These are phyloP conservation scores for Nitzschia inconspicua DNA, from an alignment of 108 stramenopile species.

Conservation along the genomic window DNA sequence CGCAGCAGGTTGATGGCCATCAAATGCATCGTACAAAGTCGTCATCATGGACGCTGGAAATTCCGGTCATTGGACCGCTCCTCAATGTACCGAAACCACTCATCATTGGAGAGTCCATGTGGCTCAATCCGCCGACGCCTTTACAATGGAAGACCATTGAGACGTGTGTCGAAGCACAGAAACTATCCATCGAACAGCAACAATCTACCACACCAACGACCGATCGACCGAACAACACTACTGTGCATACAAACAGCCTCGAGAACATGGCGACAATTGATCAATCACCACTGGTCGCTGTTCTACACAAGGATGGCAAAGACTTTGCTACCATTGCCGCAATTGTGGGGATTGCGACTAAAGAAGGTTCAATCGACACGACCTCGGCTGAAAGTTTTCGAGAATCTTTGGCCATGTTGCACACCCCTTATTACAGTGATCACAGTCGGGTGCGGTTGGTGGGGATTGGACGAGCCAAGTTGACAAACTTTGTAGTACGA, in stretches of 20 bases:
- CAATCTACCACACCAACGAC: background rate
- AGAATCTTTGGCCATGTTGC: constrained; percentile 23
- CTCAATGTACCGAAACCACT: constrained; percentile 22
- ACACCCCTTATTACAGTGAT: constrained; percentile 7
- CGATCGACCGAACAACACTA: background rate
- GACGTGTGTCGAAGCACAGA: constrained; percentile 19
- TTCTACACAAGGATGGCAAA: constrained; percentile 10
- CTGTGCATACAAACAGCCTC: no score
- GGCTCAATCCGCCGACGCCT: constrained; percentile 38
- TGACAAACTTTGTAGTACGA: background rate
- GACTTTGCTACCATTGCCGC: constrained; percentile 62
- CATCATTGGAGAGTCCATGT: constrained; percentile 26
- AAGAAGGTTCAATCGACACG: constrained; percentile 2
- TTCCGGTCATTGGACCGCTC: constrained; percentile 43
- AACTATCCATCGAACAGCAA: background rate
- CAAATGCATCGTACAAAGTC: no score
- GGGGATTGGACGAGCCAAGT: constrained; percentile 54
- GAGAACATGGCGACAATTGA: constrained; percentile 23
- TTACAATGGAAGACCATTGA: constrained; percentile 46
- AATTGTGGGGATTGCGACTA: constrained; percentile 35
- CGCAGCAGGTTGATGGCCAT: no score
- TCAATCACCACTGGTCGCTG: constrained; percentile 53
- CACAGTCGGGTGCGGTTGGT: constrained; percentile 30
- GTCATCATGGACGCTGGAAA: no score
- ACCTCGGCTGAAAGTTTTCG: constrained; percentile 20